Conservation (phyloP, 1,284 basidiomycete species). For the Serendipita sp. region DNA sequence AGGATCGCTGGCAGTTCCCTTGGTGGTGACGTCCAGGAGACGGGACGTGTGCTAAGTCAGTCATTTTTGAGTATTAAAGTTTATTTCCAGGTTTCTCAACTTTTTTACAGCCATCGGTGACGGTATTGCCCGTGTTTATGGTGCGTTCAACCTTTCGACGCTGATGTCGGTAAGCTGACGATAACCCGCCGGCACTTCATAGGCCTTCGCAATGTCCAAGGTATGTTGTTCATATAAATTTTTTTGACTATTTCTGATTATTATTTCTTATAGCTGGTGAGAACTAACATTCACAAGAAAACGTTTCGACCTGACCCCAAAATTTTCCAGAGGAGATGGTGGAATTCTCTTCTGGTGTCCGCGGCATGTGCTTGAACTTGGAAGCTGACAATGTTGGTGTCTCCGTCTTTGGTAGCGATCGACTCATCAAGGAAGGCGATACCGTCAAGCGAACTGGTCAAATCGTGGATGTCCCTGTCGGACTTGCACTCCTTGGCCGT, state of each 20-base stretch:
- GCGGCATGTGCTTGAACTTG: constrained; percentile 99
- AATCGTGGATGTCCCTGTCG: constrained; percentile 99
- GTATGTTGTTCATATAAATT: constrained; percentile 27
- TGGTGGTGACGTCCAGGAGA: constrained; percentile 94
- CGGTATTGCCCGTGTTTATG: constrained; percentile 99
- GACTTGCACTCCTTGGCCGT: constrained; percentile 89
- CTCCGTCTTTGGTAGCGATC: constrained; percentile 99
- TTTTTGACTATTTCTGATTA: constrained; percentile 4
- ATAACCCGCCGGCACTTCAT: neutral
- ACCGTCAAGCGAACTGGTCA: constrained; percentile 99
- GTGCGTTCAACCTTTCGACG: constrained; percentile 32
- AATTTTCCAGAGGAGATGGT: constrained; percentile 88
- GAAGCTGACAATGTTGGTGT: constrained; percentile 99
- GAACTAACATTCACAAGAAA: constrained; percentile 8
- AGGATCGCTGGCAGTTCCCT: constrained; percentile 88
- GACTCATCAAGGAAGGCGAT: constrained; percentile 99
- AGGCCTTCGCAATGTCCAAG: constrained; percentile 80
- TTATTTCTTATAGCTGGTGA: constrained; percentile 18
- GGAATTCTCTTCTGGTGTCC: constrained; percentile 98
- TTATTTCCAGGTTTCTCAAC: constrained; percentile 13
- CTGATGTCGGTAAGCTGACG: constrained; percentile 8
- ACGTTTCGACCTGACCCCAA: constrained; percentile 9
- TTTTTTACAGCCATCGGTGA: constrained; percentile 79
- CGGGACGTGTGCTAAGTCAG: constrained; percentile 92
- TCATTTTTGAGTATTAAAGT: constrained; percentile 5